Evolutionary conservation across 2,329 filamentous ascomycete species (phyloP).

Genomic region (Biscogniauxia marginata): DNA sequence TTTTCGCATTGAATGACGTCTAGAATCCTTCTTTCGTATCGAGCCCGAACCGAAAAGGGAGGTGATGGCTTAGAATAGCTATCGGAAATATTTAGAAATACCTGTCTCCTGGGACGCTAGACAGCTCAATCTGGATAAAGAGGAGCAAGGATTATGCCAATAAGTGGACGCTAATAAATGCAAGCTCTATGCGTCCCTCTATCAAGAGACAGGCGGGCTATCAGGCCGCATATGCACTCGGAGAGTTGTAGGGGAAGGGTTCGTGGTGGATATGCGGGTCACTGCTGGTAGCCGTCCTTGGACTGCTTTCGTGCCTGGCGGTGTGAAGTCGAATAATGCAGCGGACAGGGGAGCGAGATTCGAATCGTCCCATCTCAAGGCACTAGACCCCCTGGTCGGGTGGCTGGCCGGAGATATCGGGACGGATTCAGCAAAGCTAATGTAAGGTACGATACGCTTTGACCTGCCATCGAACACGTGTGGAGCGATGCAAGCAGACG

Average conservation of each 20-base stretch:
- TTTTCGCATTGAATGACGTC: no score
- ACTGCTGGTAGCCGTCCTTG: not conserved
- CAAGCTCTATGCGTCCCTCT: not conserved
- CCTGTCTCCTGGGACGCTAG: not conserved
- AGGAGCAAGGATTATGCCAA: not conserved
- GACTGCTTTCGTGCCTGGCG: not conserved
- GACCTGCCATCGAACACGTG: conserved; percentile 8
- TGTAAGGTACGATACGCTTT: conserved; percentile 26
- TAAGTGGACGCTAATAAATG: not conserved
- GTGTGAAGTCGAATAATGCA: not conserved
- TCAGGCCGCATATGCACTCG: not conserved
- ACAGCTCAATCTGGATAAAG: not conserved
- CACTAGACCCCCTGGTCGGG: not conserved
- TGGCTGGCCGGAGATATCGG: conserved; percentile 22
- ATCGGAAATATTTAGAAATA: not conserved
- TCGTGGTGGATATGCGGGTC: not conserved
- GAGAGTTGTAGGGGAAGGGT: no score
- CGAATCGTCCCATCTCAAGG: not conserved
- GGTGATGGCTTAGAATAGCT: not conserved
- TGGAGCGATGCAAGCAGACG: conserved; percentile 4
- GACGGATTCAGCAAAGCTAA: conserved; percentile 18
- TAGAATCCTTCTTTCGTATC: not conserved
- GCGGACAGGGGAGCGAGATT: not conserved
- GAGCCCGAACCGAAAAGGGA: not conserved
- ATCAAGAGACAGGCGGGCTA: not conserved